A percentile compares a stretch with the other conserved stretches of the same genome.
phyloP scores from a whole-genome alignment of 208 protist genomes.

The Leishmania martiniquensis region DNA sequence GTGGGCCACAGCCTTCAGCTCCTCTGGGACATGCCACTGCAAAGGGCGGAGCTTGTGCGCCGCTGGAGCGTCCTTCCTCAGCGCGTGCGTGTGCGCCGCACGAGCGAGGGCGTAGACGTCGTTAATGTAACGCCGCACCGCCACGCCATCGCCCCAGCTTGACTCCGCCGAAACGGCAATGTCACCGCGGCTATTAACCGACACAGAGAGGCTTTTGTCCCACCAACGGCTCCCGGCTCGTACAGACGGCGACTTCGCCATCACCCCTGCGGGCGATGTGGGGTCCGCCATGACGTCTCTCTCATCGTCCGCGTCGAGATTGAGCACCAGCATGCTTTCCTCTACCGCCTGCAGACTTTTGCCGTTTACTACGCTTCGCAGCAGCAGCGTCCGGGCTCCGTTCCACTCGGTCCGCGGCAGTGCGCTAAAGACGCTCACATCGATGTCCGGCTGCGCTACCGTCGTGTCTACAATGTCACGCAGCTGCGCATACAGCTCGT shows the following conservation, averaged over 20 bases:
- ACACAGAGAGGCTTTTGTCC: slow-evolving; percentile 90
- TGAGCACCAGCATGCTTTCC: slow-evolving; percentile 84
- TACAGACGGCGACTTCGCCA: slow-evolving; percentile 36
- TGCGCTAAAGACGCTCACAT: slow-evolving; percentile 69
- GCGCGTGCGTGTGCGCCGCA: slow-evolving; percentile 31
- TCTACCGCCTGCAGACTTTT: slow-evolving; percentile 69
- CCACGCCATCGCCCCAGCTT: slow-evolving; percentile 74
- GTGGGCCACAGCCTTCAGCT: slow-evolving; percentile 38
- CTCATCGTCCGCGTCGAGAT: slow-evolving; percentile 67
- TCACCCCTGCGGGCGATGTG: slow-evolving; percentile 35
- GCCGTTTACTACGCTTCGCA: slow-evolving; percentile 61
- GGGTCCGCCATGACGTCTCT: slow-evolving; percentile 40
- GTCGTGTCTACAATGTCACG: slow-evolving; percentile 59
- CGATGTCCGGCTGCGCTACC: slow-evolving; percentile 35
- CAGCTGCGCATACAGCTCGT: slow-evolving; percentile 82
- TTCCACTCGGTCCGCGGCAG: slow-evolving; percentile 76
- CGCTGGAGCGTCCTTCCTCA: slow-evolving; percentile 30
- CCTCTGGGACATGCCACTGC: slow-evolving; percentile 49
- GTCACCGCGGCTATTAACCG: slow-evolving; percentile 54
- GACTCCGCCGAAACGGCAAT: slow-evolving; percentile 76
- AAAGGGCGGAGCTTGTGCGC: slow-evolving; percentile 48
- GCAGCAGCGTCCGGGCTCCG: slow-evolving; percentile 47
- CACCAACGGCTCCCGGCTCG: slow-evolving; percentile 78
- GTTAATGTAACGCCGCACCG: slow-evolving; percentile 71
- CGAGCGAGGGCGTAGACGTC: slow-evolving; percentile 66